Base-by-base conservation (phyloP, 2,329 filamentous ascomycete species). In the Endoconidiophora laricicola region DNA sequence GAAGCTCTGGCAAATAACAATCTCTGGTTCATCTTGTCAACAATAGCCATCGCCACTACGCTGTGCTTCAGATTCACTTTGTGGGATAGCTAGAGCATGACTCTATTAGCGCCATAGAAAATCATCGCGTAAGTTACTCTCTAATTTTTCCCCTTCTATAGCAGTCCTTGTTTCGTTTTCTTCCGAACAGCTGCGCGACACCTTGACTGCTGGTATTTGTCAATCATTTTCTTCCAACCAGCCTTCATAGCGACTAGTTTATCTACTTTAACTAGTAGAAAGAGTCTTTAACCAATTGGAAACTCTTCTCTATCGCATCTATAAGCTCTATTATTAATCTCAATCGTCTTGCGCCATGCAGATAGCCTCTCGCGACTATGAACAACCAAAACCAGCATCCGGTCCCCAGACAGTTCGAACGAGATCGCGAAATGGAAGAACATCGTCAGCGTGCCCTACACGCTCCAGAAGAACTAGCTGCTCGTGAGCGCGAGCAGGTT, bases 381-480 rank as follows among this genome's bases (percentile, higher is more conserved):
- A 72, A 72, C 58, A 69, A 61, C 61, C 66, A 69, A 55, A 65
- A 63, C 53, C 61, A 66, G 52, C 67, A 69, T 60, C 61, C 61
- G 14, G 46, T 53, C 57, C 63, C 61, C 55, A 58, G 59, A 60
- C 64, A 60, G 53, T 72, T 69, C 62, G 69, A 72, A 57, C 66
- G 68, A 61, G 69, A 71, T 51, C 68, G 66, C 61, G 64, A 71
- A 54, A 63, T 70, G 58, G 68, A 71, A 52, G 68, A 71, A 23
- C 62, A 63, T 46, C 64, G 69, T 54, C 68, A 69, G 56, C 69
- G 69, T 55, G 63, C 64, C 52, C 60, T 68, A 44, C 68, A 67
- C 44, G 66, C 70, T 51, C 66, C 68, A 55, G 69, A 72, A 50
- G 69, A 71, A 46, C 67, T 71, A 60, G 64, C 65, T 22, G 65